Conservation (phyloP, 2,329 filamentous ascomycete genomes). For the Tolypocladium endophyticum region DNA sequence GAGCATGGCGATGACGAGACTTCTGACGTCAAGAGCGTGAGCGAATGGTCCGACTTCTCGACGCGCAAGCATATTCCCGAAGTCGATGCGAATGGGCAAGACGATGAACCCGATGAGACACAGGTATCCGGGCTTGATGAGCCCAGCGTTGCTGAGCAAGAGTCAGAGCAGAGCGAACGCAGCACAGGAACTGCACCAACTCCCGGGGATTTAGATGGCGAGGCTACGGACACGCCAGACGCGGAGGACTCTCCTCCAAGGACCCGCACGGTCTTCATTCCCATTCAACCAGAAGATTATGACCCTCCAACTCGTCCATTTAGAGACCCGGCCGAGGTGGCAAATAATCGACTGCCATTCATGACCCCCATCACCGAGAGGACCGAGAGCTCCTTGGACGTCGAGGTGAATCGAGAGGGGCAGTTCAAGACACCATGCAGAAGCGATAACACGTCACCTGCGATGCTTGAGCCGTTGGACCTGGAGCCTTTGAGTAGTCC, state of each 20-base stretch:
- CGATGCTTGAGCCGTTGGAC: slow-evolving; percentile 21
- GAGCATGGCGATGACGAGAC: slow-evolving; percentile 36
- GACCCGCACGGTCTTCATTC: slow-evolving; percentile 60
- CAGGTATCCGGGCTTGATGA: slow-evolving; percentile 22
- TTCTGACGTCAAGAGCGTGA: slow-evolving; percentile 52
- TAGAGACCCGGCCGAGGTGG: slow-evolving; percentile 67
- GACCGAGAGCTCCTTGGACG: slow-evolving; percentile 76
- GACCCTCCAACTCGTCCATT: slow-evolving; percentile 69
- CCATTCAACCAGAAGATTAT: slow-evolving; percentile 77
- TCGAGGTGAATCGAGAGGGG: slow-evolving; percentile 50
- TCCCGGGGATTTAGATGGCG: slow-evolving; percentile 22
- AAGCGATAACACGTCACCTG: slow-evolving; percentile 19
- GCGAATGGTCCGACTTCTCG: slow-evolving; percentile 85
- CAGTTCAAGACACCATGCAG: slow-evolving; percentile 71
- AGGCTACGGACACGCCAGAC: slow-evolving; percentile 29
- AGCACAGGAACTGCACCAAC: neutral
- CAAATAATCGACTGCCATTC: slow-evolving; percentile 87
- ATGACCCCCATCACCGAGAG: slow-evolving; percentile 98
- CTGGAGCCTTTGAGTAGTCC: slow-evolving; percentile 56
- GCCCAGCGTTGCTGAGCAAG: slow-evolving; percentile 18
- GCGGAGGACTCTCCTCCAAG: slow-evolving; percentile 31
- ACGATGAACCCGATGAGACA: slow-evolving; percentile 22
- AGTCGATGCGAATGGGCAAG: slow-evolving; percentile 20
- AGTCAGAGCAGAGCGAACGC: slow-evolving; percentile 6
- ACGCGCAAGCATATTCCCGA: slow-evolving; percentile 59